Evolutionary conservation across 148 eudicot genomes (phyloP).

Genomic region (Vaccinium darrowii): DNA sequence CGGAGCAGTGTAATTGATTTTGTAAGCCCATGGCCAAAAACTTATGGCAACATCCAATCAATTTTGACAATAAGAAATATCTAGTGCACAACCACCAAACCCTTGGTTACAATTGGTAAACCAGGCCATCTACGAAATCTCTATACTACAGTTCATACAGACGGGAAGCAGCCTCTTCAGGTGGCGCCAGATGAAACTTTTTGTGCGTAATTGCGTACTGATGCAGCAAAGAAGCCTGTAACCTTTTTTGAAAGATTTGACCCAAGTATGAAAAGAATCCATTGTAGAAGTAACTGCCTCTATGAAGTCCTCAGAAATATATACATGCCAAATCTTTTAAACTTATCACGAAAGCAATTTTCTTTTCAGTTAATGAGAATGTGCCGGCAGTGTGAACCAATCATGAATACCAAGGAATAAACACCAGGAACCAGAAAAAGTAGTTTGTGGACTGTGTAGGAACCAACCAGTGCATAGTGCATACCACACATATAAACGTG

Average conservation of each 20-base stretch:
- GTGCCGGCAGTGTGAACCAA: neutral
- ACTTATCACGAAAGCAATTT: neutral
- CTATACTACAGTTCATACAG: neutral
- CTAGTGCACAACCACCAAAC: neutral
- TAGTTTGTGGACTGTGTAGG: neutral
- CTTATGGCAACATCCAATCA: neutral
- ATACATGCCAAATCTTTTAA: neutral
- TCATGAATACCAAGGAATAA: neutral
- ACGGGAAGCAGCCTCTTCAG: conserved; percentile 1
- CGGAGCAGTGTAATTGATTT: neutral
- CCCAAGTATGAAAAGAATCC: neutral
- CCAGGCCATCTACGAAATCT: neutral
- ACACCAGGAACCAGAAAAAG: neutral
- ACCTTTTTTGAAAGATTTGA: conserved; percentile 7
- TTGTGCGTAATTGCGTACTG: neutral
- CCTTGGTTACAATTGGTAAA: neutral
- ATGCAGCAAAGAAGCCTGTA: neutral
- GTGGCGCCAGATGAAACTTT: neutral
- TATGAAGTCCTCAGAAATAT: neutral
- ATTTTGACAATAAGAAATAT: neutral
- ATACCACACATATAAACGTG: neutral
- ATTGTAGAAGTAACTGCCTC: neutral
- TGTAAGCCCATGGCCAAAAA: neutral
- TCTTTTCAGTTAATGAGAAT: neutral
- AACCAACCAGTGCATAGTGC: neutral